phyloP scores from a whole-genome alignment of 768 basidiomycete genomes.

The Zangia roseola region DNA sequence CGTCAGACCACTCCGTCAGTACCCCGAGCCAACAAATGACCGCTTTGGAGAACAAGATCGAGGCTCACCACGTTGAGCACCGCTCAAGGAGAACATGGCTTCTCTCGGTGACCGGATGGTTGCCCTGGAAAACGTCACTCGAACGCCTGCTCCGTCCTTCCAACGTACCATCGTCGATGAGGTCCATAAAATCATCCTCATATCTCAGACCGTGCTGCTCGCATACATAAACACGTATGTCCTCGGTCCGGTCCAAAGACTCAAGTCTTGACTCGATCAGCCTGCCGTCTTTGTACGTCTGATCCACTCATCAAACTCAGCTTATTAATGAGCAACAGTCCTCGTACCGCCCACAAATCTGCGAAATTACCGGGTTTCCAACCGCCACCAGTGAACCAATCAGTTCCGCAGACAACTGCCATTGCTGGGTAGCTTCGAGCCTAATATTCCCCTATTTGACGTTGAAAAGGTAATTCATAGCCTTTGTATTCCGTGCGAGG shows the following conservation, averaged over 20 bases:
- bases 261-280: background rate
- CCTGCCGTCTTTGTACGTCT: constrained; percentile 5
- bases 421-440: background rate
- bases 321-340: background rate
- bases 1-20: background rate
- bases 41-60: background rate
- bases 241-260: constrained; percentile 7
- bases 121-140: constrained; percentile 3
- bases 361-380: background rate
- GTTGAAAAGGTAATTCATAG: background rate
- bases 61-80: background rate
- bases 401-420: background rate
- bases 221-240: constrained; percentile 6
- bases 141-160: background rate
- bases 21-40: background rate
- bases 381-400: background rate
- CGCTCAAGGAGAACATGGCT: constrained; percentile 1
- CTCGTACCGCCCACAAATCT: background rate
- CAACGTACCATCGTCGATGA: constrained; percentile 3
- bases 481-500: background rate
- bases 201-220: background rate
- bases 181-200: background rate
- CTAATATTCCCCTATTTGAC: background rate
- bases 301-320: background rate
- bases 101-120: constrained; percentile 2